Conservation (phyloP, 2,329 filamentous ascomycete species). For the Xylaria sp. region DNA sequence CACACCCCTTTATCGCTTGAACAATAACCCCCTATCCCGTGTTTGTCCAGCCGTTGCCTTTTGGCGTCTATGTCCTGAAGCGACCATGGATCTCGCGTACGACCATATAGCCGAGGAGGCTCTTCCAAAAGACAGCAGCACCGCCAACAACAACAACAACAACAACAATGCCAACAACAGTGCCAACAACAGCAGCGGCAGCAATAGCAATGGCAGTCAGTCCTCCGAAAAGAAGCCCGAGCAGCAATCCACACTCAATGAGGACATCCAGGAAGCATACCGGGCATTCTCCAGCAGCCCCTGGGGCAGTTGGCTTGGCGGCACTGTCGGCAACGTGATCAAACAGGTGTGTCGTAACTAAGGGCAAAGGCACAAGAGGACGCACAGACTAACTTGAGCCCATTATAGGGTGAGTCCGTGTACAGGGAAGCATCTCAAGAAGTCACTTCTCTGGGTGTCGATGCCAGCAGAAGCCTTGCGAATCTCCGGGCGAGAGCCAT, state of each 20-base stretch:
- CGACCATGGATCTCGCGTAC: conserved; percentile 89
- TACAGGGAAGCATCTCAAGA: conserved; percentile 89
- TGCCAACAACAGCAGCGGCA: conserved; percentile 4
- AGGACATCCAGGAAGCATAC: conserved; percentile 93
- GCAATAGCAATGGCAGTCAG: conserved; percentile 45
- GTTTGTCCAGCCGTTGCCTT: not conserved
- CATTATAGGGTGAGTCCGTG: conserved; percentile 69
- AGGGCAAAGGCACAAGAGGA: conserved; percentile 1
- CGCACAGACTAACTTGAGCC: conserved; percentile 13
- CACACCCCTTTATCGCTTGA: not conserved
- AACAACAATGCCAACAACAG: conserved; percentile 39
- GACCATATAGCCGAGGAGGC: conserved; percentile 92
- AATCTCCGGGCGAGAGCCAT: conserved; percentile 76
- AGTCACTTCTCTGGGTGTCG: conserved; percentile 74
- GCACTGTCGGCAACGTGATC: conserved; percentile 87
- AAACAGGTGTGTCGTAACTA: conserved; percentile 71
- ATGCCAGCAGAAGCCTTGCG: conserved; percentile 80
- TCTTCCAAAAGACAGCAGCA: conserved; percentile 57
- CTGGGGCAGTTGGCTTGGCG: conserved; percentile 87
- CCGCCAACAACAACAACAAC: conserved; percentile 5
- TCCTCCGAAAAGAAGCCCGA: conserved; percentile 48
- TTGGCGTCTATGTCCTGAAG: conserved; percentile 19
- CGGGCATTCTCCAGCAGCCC: conserved; percentile 88
- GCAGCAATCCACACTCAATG: conserved; percentile 67
- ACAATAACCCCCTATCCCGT: not conserved